Evolutionary conservation across 257 asterid genomes (phyloP).

Genomic region (Solanum tarijense): DNA sequence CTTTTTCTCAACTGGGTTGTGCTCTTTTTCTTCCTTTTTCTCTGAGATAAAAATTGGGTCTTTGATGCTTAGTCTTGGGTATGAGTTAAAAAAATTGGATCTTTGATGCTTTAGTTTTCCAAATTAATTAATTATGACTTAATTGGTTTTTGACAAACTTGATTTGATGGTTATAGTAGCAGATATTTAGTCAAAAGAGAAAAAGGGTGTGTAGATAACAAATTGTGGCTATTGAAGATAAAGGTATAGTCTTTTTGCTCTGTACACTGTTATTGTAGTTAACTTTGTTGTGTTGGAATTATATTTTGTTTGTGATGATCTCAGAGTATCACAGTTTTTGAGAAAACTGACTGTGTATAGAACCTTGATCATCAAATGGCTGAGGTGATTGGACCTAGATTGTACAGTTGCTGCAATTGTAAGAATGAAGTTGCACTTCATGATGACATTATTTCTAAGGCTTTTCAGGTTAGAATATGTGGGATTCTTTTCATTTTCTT

Average conservation of each 20-base stretch:
- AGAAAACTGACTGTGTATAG: neutral
- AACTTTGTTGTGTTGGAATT: neutral
- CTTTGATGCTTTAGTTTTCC: neutral
- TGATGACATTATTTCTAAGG: constrained; percentile 32
- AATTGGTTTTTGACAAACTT: neutral
- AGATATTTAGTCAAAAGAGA: neutral
- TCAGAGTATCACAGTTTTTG: neutral
- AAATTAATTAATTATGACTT: neutral
- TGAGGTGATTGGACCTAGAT: constrained; percentile 68
- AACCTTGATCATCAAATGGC: constrained; percentile 28
- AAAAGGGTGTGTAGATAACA: neutral
- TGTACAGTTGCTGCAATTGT: constrained; percentile 81
- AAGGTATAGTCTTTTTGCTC: neutral
- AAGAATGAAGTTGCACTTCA: constrained; percentile 67
- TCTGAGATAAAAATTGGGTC: neutral
- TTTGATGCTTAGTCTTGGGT: neutral
- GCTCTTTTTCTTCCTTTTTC: neutral
- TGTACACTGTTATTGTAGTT: neutral
- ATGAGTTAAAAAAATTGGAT: neutral
- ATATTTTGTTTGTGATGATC: neutral
- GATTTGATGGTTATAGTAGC: neutral
- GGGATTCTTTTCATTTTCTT: neutral
- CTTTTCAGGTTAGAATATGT: constrained; percentile 25
- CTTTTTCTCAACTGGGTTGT: neutral
- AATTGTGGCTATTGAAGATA: neutral